Evolutionary conservation across 2,329 filamentous ascomycete genomes (phyloP).

Genomic region (Neophaeococcomyces mojaviensis): DNA sequence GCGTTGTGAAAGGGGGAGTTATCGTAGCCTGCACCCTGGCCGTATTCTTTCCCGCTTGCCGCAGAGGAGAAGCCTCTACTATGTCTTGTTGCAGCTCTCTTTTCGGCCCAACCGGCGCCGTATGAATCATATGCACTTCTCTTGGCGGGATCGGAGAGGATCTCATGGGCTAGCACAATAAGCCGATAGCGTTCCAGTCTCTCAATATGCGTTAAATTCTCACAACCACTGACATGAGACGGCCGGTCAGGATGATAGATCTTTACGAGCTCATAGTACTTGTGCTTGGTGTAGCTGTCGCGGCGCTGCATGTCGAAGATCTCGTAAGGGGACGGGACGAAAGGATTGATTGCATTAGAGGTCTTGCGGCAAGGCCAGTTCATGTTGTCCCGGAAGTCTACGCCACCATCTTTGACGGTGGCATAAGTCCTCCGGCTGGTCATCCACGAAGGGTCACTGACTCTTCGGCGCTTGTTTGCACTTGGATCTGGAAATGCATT

Average conservation of each 20-base stretch:
- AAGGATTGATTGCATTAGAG: neutral
- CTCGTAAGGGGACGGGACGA: constrained; percentile 67
- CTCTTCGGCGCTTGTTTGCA: constrained; percentile 1
- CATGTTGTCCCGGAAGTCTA: constrained; percentile 22
- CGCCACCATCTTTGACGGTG: constrained; percentile 26
- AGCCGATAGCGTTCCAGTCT: constrained; percentile 86
- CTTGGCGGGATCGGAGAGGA: constrained; percentile 74
- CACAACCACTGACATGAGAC: constrained; percentile 27
- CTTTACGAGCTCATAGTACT: constrained; percentile 88
- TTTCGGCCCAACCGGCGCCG: constrained; percentile 67
- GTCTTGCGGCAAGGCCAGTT: constrained; percentile 21
- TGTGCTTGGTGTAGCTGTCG: constrained; percentile 69
- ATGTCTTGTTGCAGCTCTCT: constrained; percentile 19
- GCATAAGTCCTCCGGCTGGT: constrained; percentile 30
- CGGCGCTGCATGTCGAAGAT: constrained; percentile 56
- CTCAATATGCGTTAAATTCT: constrained; percentile 49
- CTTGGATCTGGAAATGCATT: neutral
- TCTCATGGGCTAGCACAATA: constrained; percentile 76
- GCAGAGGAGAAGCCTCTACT: constrained; percentile 22
- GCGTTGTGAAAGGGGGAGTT: constrained; percentile 61
- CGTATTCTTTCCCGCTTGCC: constrained; percentile 25
- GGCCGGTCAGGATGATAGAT: constrained; percentile 81
- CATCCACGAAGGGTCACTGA: neutral
- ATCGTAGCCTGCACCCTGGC: constrained; percentile 31
- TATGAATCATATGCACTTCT: constrained; percentile 74